Conservation (phyloP, 192 early-diverging fungal species). For the Backusella australiensis region DNA sequence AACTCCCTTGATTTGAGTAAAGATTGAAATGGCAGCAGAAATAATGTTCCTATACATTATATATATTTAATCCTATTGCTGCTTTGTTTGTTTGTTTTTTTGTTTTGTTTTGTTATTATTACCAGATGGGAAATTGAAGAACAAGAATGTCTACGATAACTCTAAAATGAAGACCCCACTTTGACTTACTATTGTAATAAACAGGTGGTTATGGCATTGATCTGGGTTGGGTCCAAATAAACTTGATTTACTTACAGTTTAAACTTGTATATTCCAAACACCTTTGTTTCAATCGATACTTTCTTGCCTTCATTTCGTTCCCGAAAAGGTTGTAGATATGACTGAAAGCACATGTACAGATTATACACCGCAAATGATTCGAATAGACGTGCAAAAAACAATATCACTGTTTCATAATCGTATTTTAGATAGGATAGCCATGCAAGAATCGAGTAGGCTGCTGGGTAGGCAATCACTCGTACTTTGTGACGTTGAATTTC, state of each 20-base stretch:
- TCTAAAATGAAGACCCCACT: conserved; percentile 41
- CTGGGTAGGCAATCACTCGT: conserved; percentile 23
- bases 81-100: neutral
- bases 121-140: conserved; percentile 42
- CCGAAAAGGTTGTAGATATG: conserved; percentile 34
- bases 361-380: conserved; percentile 42
- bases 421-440: conserved; percentile 38
- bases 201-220: too few species aligned
- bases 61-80: neutral
- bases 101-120: neutral
- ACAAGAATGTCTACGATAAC: conserved; percentile 36
- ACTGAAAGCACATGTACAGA: conserved; percentile 28
- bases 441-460: conserved; percentile 20
- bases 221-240: too few species aligned
- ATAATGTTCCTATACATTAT: conserved; percentile 26
- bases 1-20: conserved; percentile 29
- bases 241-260: conserved; percentile 26
- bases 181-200: conserved; percentile 23
- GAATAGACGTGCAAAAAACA: conserved; percentile 38
- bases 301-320: conserved; percentile 21
- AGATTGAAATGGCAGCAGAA: conserved; percentile 33
- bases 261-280: conserved; percentile 22
- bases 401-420: conserved; percentile 33
- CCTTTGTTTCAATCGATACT: conserved; percentile 16
- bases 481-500: conserved; percentile 27